Conservation (phyloP, 1,284 basidiomycete genomes). For the Cryptococcus hybrid region DNA sequence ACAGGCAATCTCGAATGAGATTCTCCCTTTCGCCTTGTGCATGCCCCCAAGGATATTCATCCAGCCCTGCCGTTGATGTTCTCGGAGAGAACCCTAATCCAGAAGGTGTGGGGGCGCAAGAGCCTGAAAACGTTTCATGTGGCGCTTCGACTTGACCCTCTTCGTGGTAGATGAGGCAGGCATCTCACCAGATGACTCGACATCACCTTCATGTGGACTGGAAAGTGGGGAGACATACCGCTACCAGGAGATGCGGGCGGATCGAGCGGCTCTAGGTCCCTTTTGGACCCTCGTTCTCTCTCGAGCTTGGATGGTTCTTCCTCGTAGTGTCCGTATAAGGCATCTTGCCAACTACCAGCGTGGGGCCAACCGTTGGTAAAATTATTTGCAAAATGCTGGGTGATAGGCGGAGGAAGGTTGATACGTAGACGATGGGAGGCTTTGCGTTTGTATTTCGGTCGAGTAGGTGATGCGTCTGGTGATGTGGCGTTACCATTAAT, state of each 20-base stretch:
- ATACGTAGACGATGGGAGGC: conserved; percentile 22
- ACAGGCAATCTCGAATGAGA: neutral
- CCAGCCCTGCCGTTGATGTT: neutral
- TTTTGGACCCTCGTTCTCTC: neutral
- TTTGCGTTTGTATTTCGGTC: conserved; percentile 10
- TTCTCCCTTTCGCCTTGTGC: neutral
- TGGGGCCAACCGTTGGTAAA: conserved; percentile 37
- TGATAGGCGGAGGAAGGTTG: conserved; percentile 32
- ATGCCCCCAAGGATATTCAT: conserved; percentile 11
- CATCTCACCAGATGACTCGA: neutral
- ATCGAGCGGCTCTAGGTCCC: neutral
- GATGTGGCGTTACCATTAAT: neutral
- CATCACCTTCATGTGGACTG: conserved; percentile 1
- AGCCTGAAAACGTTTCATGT: conserved; percentile 21
- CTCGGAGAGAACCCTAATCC: conserved; percentile 32
- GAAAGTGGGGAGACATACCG: neutral
- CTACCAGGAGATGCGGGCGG: neutral
- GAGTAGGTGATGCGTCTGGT: conserved; percentile 10
- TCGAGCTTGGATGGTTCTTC: conserved; percentile 7
- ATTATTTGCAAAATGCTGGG: conserved; percentile 25
- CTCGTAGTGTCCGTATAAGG: conserved; percentile 34
- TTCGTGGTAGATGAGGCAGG: neutral
- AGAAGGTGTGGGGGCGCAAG: conserved; percentile 32
- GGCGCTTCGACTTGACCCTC: conserved; percentile 10
- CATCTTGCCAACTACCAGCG: conserved; percentile 47